Percentiles rank a stretch among this genome's conserved stretches.
Conservation (phyloP, 306 rosid species). For the Casuarina equisetifolia region DNA sequence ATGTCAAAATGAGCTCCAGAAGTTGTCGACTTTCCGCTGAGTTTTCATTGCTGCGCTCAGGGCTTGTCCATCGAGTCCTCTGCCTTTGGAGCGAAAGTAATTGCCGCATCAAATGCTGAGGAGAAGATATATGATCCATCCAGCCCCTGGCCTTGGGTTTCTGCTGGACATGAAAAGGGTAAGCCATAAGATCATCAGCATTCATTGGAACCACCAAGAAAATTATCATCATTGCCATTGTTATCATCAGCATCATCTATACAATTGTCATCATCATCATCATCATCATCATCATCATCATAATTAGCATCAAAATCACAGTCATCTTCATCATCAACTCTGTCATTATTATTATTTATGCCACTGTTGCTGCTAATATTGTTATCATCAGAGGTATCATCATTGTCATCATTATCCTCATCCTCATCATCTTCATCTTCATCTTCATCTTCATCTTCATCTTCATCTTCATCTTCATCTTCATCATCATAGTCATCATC, state of each 20-base stretch:
- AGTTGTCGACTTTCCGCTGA: conserved; percentile 43
- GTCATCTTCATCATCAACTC: background rate
- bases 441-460: conserved; percentile 7
- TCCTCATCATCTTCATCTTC: background rate
- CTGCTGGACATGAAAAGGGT: conserved; percentile 61
- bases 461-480: conserved; percentile 19
- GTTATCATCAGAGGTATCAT: background rate
- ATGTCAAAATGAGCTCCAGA: conserved; percentile 54
- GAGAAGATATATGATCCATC: conserved; percentile 66
- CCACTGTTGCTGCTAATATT: background rate
- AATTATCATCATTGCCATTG: conserved; percentile 41
- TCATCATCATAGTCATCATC: conserved; percentile 20
- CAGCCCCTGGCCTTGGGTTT: conserved; percentile 75
- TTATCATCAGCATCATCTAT: conserved; percentile 30
- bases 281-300: background rate
- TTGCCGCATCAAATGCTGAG: conserved; percentile 67
- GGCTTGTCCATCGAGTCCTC: conserved; percentile 48
- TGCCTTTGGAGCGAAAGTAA: conserved; percentile 61
- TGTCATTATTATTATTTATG: background rate
- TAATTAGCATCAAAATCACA: background rate
- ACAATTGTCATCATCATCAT: conserved; percentile 14
- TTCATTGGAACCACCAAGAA: conserved; percentile 41
- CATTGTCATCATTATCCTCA: background rate
- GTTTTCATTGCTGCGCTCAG: conserved; percentile 40
- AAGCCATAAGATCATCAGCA: conserved; percentile 41